Evolutionary conservation across 441 rosid genomes (phyloP).

Genomic region (Aleurites moluccanus): DNA sequence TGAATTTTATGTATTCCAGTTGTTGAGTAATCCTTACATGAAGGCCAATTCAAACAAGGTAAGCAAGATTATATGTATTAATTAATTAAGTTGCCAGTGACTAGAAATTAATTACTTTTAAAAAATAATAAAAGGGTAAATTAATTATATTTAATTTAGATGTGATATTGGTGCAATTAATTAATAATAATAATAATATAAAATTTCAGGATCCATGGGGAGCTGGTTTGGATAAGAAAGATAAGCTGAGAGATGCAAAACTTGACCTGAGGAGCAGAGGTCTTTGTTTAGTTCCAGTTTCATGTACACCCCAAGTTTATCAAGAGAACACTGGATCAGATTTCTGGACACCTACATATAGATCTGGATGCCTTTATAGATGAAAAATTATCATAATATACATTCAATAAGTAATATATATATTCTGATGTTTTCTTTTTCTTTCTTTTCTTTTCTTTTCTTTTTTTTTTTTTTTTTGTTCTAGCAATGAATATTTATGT

Average conservation of each 20-base stretch:
- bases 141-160: not conserved
- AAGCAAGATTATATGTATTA: not conserved
- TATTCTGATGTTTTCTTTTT: too few species aligned
- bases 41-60: slow-evolving; percentile 61
- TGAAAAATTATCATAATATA: slow-evolving; percentile 20
- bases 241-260: slow-evolving; percentile 43
- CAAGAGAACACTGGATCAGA: slow-evolving; percentile 69
- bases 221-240: not conserved
- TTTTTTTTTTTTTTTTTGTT: too few species aligned
- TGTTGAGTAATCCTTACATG: slow-evolving; percentile 74
- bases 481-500: too few species aligned
- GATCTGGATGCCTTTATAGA: slow-evolving; percentile 64
- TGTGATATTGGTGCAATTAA: not conserved
- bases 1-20: slow-evolving; percentile 40
- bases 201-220: slow-evolving; percentile 68
- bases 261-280: slow-evolving; percentile 71
- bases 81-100: not conserved
- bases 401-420: too few species aligned
- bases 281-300: slow-evolving; percentile 74
- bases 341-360: slow-evolving; percentile 77
- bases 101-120: too few species aligned
- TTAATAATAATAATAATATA: not conserved
- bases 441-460: too few species aligned
- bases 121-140: not conserved
- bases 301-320: slow-evolving; percentile 59